These are phyloP conservation scores for Rubia balearica DNA, from an alignment of 305 asterid species.

Conservation along the genomic window DNA sequence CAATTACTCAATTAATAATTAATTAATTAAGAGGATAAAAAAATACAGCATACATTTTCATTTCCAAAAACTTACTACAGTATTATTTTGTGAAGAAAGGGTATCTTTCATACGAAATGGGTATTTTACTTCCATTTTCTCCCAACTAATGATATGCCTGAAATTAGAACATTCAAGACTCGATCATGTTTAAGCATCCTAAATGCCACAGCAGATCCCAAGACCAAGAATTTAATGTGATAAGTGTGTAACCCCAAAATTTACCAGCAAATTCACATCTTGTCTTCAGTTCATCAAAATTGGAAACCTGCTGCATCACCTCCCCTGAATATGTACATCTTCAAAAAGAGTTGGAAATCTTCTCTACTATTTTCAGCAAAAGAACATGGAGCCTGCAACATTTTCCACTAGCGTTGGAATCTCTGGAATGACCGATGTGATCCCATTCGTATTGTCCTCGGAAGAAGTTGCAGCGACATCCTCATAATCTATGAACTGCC, in stretches of 20 bases:
- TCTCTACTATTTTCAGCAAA: not conserved
- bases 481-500: constrained; percentile 62
- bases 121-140: too few species aligned
- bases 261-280: not conserved
- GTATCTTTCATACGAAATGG: too few species aligned
- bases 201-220: not conserved
- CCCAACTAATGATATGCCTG: not conserved
- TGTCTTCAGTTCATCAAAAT: not conserved
- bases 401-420: constrained; percentile 60
- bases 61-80: not conserved
- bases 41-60: not conserved
- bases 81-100: too few species aligned
- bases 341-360: not conserved
- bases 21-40: not conserved
- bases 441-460: constrained; percentile 21
- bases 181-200: not conserved
- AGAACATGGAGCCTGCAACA: not conserved
- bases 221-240: not conserved
- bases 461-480: constrained; percentile 54
- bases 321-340: not conserved
- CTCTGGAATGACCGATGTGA: constrained; percentile 40
- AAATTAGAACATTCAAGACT: not conserved
- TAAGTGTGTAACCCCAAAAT: not conserved
- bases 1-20: too few species aligned
- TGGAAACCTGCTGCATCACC: not conserved